These are phyloP conservation scores for Globisporangium ultimum DNA, from an alignment of 352 stramenopile species.

Conservation along the genomic window DNA sequence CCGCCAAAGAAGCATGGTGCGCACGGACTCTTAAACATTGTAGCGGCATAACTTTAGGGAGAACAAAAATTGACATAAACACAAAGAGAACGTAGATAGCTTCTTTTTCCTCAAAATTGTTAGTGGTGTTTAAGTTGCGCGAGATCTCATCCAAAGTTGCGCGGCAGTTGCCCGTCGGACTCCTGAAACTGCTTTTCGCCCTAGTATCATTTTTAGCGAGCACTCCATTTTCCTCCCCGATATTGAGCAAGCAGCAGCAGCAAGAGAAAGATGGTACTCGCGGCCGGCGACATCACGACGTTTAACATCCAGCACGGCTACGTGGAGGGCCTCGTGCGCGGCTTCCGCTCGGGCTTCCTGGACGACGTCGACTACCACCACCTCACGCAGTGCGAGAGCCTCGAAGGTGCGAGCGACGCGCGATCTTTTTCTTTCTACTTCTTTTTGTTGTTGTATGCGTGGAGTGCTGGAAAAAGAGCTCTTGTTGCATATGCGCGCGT, in stretches of 20 bases:
- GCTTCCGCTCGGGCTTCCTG: conserved; percentile 91
- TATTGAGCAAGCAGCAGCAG: not conserved
- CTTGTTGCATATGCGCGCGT: too few relatives aligned
- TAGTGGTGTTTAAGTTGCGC: not conserved
- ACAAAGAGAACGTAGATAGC: not conserved
- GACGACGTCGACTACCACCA: conserved; percentile 90
- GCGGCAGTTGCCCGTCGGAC: not conserved
- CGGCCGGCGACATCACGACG: conserved; percentile 89
- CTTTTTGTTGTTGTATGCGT: too few relatives aligned
- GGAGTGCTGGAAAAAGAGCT: too few relatives aligned
- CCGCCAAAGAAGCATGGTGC: conserved; percentile 76
- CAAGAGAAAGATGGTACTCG: conserved; percentile 34
- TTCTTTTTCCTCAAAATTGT: not conserved
- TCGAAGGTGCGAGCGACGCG: conserved; percentile 66
- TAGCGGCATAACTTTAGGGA: conserved; percentile 28
- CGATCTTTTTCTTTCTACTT: conserved; percentile 11
- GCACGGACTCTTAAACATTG: conserved; percentile 80
- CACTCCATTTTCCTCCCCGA: not conserved
- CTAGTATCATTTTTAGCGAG: not conserved
- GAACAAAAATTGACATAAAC: not conserved
- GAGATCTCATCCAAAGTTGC: not conserved
- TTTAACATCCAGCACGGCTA: conserved; percentile 99
- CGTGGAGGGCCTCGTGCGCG: conserved; percentile 95
- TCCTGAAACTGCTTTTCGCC: not conserved
- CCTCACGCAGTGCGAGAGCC: conserved; percentile 86